Conservation (phyloP, 306 rosid genomes). For the Notholithocarpus densiflorus region DNA sequence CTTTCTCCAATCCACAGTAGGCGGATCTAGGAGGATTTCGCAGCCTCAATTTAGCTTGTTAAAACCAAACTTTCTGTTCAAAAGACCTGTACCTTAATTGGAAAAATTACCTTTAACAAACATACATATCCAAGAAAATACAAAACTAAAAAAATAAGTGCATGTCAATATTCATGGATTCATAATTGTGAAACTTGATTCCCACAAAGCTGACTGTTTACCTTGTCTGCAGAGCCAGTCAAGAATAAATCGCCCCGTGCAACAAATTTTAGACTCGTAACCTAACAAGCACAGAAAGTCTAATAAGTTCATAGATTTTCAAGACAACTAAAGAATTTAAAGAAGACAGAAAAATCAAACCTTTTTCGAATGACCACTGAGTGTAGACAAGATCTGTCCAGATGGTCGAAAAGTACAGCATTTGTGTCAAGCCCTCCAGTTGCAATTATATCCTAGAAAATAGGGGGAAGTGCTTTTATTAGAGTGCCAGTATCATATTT, state of each 20-base stretch:
- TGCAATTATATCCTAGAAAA: slow-evolving; percentile 74
- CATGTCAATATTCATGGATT: not conserved
- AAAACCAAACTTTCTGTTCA: not conserved
- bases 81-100: not conserved
- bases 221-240: slow-evolving; percentile 93
- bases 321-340: not conserved
- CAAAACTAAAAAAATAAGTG: not conserved
- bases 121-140: not conserved
- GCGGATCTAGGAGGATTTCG: not conserved
- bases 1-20: not conserved
- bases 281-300: slow-evolving; percentile 41
- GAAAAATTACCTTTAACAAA: not conserved
- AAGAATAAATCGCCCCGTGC: slow-evolving; percentile 65
- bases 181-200: not conserved
- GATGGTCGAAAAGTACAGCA: slow-evolving; percentile 89
- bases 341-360: slow-evolving; percentile 35
- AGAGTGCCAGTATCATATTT: not conserved
- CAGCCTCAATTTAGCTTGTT: not conserved
- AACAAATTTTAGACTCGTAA: slow-evolving; percentile 84
- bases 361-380: slow-evolving; percentile 94
- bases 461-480: slow-evolving; percentile 7
- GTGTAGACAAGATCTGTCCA: slow-evolving; percentile 89
- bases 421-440: slow-evolving; percentile 94
- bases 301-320: slow-evolving; percentile 23
- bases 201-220: slow-evolving; percentile 21